Evolutionary conservation across 2,329 filamentous ascomycete species (phyloP).

Genomic region (Pseudocercospora ulei): DNA sequence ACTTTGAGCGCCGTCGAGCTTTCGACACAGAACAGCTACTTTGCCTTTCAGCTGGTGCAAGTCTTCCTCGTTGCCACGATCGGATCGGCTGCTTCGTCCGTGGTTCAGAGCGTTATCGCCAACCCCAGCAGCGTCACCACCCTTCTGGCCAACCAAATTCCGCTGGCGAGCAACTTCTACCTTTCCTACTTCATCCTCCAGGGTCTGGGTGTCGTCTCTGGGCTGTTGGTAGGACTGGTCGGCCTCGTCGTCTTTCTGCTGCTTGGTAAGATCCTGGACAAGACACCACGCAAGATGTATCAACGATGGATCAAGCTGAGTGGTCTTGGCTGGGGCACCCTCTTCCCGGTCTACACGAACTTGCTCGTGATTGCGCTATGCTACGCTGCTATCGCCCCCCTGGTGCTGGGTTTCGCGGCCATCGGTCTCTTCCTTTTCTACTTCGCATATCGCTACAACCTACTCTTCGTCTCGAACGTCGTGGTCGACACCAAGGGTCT

Average conservation of each 20-base stretch:
- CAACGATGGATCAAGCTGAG: constrained; percentile 63
- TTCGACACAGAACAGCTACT: constrained; percentile 84
- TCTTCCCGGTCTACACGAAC: constrained; percentile 72
- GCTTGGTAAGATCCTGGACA: constrained; percentile 63
- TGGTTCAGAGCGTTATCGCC: constrained; percentile 56
- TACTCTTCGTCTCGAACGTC: constrained; percentile 76
- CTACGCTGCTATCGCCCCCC: constrained; percentile 76
- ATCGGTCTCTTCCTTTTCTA: constrained; percentile 74
- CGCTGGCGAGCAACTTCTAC: constrained; percentile 85
- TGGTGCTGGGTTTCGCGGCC: constrained; percentile 73
- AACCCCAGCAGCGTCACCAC: constrained; percentile 39
- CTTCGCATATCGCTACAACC: constrained; percentile 78
- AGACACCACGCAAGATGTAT: constrained; percentile 72
- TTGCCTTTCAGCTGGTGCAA: constrained; percentile 80
- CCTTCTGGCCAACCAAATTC: constrained; percentile 44
- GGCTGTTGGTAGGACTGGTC: constrained; percentile 61
- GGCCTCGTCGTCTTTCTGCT: constrained; percentile 66
- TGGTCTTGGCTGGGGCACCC: constrained; percentile 71
- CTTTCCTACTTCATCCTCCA: constrained; percentile 92
- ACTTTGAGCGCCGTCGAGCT: constrained; percentile 72
- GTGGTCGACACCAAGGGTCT: constrained; percentile 78
- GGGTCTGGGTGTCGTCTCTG: constrained; percentile 67
- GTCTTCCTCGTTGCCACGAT: constrained; percentile 83
- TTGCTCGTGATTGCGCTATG: constrained; percentile 64
- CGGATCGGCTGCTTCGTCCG: constrained; percentile 66